phyloP scores from a whole-genome alignment of 2,329 filamentous ascomycete genomes.

The Fusarium veterinarium region DNA sequence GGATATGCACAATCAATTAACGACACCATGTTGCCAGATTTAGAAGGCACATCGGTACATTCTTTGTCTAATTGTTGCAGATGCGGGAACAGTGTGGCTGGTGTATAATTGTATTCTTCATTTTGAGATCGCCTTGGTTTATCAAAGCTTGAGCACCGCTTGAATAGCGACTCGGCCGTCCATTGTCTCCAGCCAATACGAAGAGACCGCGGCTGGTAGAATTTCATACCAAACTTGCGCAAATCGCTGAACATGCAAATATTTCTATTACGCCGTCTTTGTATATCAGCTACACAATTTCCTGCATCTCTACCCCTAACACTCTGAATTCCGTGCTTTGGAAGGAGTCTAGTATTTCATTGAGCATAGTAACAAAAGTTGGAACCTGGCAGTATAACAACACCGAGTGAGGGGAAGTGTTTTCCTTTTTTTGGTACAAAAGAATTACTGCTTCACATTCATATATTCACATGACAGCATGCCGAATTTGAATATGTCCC shows the following conservation, averaged over 20 bases:
- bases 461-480: neutral
- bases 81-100: neutral
- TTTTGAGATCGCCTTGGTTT: conserved; percentile 3
- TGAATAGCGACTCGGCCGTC: conserved; percentile 1
- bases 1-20: neutral
- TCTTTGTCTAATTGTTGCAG: neutral
- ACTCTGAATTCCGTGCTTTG: neutral
- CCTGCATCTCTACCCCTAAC: neutral
- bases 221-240: neutral
- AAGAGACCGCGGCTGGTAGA: neutral
- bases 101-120: neutral
- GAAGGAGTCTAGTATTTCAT: neutral
- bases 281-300: neutral
- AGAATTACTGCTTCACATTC: neutral
- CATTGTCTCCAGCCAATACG: neutral
- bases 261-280: neutral
- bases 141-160: conserved; percentile 12
- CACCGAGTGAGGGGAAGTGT: neutral
- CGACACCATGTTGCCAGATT: neutral
- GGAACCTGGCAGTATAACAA: neutral
- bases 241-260: neutral
- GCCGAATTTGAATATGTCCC: neutral
- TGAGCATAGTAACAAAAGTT: too few species aligned
- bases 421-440: neutral
- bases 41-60: neutral